Conservation (phyloP, 768 basidiomycete genomes). For the Trametes meyenii region DNA sequence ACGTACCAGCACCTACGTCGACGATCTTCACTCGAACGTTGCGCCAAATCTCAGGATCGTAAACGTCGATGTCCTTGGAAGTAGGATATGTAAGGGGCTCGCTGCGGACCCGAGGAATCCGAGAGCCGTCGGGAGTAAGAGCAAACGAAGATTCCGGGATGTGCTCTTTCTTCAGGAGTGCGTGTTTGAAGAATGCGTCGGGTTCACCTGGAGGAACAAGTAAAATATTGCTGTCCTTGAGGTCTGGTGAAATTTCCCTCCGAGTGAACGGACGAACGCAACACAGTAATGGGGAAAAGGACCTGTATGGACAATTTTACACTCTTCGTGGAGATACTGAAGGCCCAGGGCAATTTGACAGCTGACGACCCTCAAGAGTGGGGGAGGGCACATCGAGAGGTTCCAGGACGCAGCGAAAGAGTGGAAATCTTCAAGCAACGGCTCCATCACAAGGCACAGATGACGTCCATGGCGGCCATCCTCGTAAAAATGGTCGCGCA, state of each 20-base stretch:
- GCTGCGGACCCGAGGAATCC: not conserved
- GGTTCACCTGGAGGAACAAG: not conserved
- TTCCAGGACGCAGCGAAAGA: not conserved
- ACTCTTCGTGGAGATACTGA: constrained; percentile 1
- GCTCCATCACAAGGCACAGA: not conserved
- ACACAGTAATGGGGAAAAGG: not conserved
- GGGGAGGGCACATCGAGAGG: not conserved
- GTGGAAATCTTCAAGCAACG: not conserved
- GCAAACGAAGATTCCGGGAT: not conserved
- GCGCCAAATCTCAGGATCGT: not conserved
- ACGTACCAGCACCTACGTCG: not conserved
- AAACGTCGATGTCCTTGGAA: not conserved
- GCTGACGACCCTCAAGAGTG: not conserved
- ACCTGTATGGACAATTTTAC: constrained; percentile 2
- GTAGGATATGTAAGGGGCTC: not conserved
- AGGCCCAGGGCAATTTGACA: not conserved
- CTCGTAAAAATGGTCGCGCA: not conserved
- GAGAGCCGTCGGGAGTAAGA: not conserved
- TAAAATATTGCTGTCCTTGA: not conserved
- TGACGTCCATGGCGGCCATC: not conserved
- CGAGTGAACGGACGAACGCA: not conserved
- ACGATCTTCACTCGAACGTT: not conserved
- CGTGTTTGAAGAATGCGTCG: not conserved
- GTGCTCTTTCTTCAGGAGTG: not conserved
- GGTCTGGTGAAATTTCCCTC: not conserved